phyloP scores from a whole-genome alignment of 345 rosid genomes.

The Salix viminalis region DNA sequence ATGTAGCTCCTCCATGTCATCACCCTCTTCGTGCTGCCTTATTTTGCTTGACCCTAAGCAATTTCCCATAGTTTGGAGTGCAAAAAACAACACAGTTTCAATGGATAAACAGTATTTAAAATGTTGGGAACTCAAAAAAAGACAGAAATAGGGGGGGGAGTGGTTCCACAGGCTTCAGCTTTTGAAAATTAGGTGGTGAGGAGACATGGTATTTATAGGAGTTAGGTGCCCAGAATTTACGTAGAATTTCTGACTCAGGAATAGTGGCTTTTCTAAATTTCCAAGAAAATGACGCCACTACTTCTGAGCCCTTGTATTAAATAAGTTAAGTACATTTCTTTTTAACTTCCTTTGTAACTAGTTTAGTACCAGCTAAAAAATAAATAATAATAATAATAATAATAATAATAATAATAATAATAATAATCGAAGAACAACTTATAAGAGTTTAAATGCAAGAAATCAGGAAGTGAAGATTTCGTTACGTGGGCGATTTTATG shows the following conservation, averaged over 20 bases:
- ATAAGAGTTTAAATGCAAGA: no score
- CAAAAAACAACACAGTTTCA: neutral
- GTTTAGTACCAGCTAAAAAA: neutral
- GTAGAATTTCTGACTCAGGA: neutral
- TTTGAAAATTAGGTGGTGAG: constrained; percentile 1
- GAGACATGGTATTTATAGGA: constrained; percentile 5
- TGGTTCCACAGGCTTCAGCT: neutral
- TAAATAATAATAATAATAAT: no score
- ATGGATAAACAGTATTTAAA: neutral
- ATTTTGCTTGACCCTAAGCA: constrained; percentile 27
- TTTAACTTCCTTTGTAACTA: neutral
- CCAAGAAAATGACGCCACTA: neutral
- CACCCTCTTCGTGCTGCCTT: constrained; percentile 7
- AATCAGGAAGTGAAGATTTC: no score
- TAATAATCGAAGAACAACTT: no score
- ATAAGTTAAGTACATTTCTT: neutral
- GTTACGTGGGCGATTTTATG: no score
- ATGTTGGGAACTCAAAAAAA: neutral
- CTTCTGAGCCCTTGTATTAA: neutral
- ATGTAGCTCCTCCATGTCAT: neutral
- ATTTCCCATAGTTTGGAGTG: constrained; percentile 39
- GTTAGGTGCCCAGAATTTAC: neutral
- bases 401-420: no score
- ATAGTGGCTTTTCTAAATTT: constrained; percentile 1
- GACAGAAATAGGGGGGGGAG: no score